A percentile compares a stretch with the other conserved stretches of the same genome.
phyloP scores from a whole-genome alignment of 106 monocot species.

The Dendrobium catenatum region DNA sequence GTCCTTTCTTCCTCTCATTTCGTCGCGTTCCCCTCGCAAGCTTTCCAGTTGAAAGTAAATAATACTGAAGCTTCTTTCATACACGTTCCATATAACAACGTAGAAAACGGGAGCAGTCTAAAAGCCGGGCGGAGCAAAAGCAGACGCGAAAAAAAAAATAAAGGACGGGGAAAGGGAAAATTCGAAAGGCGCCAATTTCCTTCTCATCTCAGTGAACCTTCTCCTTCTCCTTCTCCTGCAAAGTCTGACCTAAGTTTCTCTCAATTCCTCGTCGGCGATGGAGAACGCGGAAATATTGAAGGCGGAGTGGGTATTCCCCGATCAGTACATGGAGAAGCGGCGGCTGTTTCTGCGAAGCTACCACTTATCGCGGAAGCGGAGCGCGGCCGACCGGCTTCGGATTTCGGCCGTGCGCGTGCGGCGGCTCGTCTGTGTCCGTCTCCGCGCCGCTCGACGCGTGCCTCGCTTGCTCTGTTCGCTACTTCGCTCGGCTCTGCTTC shows the following conservation, averaged over 20 bases:
- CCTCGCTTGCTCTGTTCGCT: constrained; percentile 17
- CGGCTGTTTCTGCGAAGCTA: constrained; percentile 72
- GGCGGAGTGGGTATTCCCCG: background rate
- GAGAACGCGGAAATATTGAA: no score
- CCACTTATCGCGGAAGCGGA: constrained; percentile 42
- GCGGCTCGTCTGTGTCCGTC: constrained; percentile 29
- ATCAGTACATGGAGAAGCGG: constrained; percentile 31
- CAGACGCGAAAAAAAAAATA: no score
- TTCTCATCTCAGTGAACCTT: no score
- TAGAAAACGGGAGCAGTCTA: background rate
- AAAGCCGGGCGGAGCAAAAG: background rate
- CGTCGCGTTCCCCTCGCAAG: background rate
- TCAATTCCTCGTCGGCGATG: background rate
- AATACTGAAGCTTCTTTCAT: no score
- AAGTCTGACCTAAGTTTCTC: background rate
- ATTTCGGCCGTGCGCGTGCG: constrained; percentile 20
- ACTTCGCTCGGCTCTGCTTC: background rate
- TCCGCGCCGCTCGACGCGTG: constrained; percentile 25
- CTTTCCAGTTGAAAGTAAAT: no score
- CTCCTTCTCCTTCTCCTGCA: no score
- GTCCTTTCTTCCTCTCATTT: background rate
- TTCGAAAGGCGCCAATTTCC: no score
- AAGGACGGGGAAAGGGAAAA: no score
- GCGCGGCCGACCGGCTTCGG: constrained; percentile 11
- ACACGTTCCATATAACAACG: no score